Conservation (phyloP, 2,329 filamentous ascomycete genomes). For the Aspergillus caelatus region DNA sequence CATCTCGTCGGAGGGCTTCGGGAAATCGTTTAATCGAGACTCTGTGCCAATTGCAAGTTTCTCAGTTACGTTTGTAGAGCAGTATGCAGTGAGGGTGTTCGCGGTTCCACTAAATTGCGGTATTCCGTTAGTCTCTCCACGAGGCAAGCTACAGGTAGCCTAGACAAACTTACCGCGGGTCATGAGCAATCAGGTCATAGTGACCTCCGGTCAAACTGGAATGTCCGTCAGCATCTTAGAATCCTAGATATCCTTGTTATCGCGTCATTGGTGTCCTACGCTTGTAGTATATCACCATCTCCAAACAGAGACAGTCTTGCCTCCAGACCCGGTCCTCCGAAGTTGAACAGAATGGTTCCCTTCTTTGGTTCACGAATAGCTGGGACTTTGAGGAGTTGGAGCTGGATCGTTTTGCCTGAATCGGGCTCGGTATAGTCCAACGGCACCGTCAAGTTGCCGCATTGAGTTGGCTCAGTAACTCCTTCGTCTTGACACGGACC, state of each 20-base stretch:
- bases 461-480: not conserved
- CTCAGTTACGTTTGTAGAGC: not conserved
- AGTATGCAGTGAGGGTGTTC: slow-evolving; percentile 2
- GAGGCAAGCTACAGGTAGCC: not conserved
- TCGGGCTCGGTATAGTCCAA: slow-evolving; percentile 4
- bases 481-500: not conserved
- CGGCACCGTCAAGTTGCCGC: slow-evolving; percentile 5
- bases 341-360: slow-evolving; percentile 7
- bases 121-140: not conserved
- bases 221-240: not conserved
- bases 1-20: not conserved
- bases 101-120: slow-evolving; percentile 3
- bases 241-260: not conserved
- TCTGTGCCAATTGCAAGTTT: not conserved
- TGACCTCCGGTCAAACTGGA: not conserved
- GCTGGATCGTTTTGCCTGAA: not conserved
- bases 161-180: not conserved
- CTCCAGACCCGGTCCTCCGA: slow-evolving; percentile 4
- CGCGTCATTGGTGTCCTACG: not conserved
- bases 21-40: not conserved
- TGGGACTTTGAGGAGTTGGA: slow-evolving; percentile 7
- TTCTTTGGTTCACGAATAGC: not conserved
- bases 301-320: not conserved
- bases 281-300: not conserved
- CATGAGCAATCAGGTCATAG: slow-evolving; percentile 6